These are phyloP conservation scores for Scheffersomyces quercinus DNA, from an alignment of 1,139 yeast species.

Conservation along the genomic window DNA sequence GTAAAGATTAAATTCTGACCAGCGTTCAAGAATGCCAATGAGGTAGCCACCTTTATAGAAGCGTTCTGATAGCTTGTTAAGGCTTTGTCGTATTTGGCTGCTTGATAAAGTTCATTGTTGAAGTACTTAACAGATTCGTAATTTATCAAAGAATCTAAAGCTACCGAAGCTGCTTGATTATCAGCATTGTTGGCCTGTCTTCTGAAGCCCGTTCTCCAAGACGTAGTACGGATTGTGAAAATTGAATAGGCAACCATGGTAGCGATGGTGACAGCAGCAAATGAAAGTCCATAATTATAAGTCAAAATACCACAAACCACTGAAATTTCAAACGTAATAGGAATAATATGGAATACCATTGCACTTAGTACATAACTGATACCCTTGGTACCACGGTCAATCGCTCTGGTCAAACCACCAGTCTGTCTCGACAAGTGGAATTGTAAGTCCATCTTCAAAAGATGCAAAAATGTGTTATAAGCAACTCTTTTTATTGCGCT, in stretches of 20 bases:
- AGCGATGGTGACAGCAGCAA: slow-evolving; percentile 83
- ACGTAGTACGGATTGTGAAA: slow-evolving; percentile 88
- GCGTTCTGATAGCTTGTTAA: slow-evolving; percentile 76
- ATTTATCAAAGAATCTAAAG: slow-evolving; percentile 89
- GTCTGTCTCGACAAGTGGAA: slow-evolving; percentile 92
- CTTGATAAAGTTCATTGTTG: slow-evolving; percentile 82
- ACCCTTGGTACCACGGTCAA: slow-evolving; percentile 97
- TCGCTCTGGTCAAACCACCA: slow-evolving; percentile 94
- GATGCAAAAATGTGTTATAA: slow-evolving; percentile 78
- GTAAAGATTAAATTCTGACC: slow-evolving; percentile 95
- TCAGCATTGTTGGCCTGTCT: slow-evolving; percentile 92
- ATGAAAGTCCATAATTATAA: slow-evolving; percentile 84
- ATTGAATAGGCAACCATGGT: slow-evolving; percentile 87
- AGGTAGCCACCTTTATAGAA: slow-evolving; percentile 86
- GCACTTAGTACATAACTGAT: slow-evolving; percentile 90
- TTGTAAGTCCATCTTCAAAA: slow-evolving; percentile 80
- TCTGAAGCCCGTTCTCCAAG: slow-evolving; percentile 95
- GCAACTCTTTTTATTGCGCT: slow-evolving; percentile 92
- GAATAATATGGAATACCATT: slow-evolving; percentile 95
- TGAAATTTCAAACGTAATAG: slow-evolving; percentile 86
- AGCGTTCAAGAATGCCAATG: slow-evolving; percentile 83
- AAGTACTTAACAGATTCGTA: slow-evolving; percentile 94
- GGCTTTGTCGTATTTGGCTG: slow-evolving; percentile 77
- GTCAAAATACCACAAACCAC: slow-evolving; percentile 93
- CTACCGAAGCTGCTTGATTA: slow-evolving; percentile 90